Percentiles rank a stretch among this genome's conserved stretches.
Evolutionary conservation across 83 land plant genomes (phyloP).

Genomic region (Picea engelmannii): DNA sequence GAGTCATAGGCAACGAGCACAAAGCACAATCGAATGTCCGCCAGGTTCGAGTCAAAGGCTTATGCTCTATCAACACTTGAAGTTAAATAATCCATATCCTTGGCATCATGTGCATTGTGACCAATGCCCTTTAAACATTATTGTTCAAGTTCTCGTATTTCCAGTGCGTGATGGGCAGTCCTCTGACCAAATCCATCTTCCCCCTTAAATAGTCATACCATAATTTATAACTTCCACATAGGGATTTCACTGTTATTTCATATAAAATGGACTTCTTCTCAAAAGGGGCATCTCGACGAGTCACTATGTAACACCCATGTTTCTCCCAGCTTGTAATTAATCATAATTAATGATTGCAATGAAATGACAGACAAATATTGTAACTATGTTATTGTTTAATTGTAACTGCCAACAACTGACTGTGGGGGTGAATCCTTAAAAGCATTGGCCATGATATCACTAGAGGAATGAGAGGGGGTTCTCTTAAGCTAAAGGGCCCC

Average conservation of each 20-base stretch:
- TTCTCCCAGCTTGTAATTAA: too few relatives aligned
- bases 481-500: too few relatives aligned
- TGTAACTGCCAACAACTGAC: too few relatives aligned
- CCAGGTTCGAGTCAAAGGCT: slow-evolving; percentile 60
- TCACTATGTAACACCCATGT: slow-evolving; percentile 76
- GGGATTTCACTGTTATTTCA: slow-evolving; percentile 78
- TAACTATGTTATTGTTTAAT: too few relatives aligned
- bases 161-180: slow-evolving; percentile 54
- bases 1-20: slow-evolving; percentile 88
- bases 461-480: too few relatives aligned
- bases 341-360: too few relatives aligned
- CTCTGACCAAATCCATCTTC: slow-evolving; percentile 58
- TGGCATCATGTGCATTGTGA: slow-evolving; percentile 97
- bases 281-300: slow-evolving; percentile 63
- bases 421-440: too few relatives aligned
- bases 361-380: too few relatives aligned
- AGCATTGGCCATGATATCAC: too few relatives aligned
- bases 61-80: slow-evolving; percentile 57
- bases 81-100: slow-evolving; percentile 91
- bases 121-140: slow-evolving; percentile 91
- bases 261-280: slow-evolving; percentile 67
- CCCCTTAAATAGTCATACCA: slow-evolving; percentile 92
- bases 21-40: slow-evolving; percentile 88
- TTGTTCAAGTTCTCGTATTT: slow-evolving; percentile 75
- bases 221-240: slow-evolving; percentile 90